phyloP scores from a whole-genome alignment of 2,329 filamentous ascomycete genomes.

The Penicillium palitans region DNA sequence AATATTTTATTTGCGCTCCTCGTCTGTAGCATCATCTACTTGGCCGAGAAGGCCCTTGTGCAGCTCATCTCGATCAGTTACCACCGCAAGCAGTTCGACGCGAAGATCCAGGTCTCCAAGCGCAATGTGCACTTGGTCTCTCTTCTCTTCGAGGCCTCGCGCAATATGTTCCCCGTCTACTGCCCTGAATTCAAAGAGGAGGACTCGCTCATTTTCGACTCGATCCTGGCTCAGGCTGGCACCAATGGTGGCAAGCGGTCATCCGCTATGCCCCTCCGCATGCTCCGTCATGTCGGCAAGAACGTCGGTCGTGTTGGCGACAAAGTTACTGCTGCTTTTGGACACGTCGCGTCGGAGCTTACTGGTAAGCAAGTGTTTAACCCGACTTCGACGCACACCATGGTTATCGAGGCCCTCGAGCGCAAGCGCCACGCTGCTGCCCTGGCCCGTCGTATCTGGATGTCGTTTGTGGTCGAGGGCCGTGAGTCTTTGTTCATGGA shows the following conservation, averaged over 20 bases:
- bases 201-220: constrained; percentile 88
- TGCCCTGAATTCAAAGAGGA: constrained; percentile 88
- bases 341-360: constrained; percentile 90
- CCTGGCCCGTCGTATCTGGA: constrained; percentile 93
- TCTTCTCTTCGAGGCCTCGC: constrained; percentile 85
- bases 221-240: constrained; percentile 64
- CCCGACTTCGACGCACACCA: constrained; percentile 81
- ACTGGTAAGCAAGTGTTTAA: constrained; percentile 96
- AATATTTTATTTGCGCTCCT: constrained; percentile 60
- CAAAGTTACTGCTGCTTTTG: constrained; percentile 90
- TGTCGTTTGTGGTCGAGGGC: constrained; percentile 94
- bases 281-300: constrained; percentile 71
- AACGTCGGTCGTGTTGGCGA: constrained; percentile 81
- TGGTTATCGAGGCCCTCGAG: constrained; percentile 86
- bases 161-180: constrained; percentile 86
- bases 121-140: constrained; percentile 77
- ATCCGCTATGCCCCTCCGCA: constrained; percentile 71
- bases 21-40: constrained; percentile 57
- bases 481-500: constrained; percentile 75
- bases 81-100: constrained; percentile 65
- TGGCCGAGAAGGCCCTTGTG: constrained; percentile 61
- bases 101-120: constrained; percentile 84
- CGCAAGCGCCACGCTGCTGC: constrained; percentile 82
- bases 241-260: constrained; percentile 56
- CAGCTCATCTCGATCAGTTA: constrained; percentile 69